These are phyloP conservation scores for Colletotrichum ledebouriae DNA, from an alignment of 2,329 filamentous ascomycete genomes.

Conservation along the genomic window DNA sequence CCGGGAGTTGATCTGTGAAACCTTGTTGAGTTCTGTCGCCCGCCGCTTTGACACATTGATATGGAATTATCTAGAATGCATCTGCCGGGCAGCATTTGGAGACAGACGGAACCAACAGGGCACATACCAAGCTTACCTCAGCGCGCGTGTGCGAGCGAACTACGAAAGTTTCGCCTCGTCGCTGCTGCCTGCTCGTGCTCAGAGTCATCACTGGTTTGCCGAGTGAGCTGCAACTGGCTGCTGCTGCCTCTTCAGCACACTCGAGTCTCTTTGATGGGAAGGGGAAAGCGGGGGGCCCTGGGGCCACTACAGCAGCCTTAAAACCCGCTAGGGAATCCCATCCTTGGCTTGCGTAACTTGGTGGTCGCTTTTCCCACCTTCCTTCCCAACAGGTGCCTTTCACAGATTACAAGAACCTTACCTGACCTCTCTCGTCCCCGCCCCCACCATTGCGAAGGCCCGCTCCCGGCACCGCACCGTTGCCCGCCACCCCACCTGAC, in stretches of 20 bases:
- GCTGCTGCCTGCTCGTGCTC: slow-evolving; percentile 7
- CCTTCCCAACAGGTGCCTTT: too few relatives aligned
- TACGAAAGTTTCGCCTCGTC: too few relatives aligned
- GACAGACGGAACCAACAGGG: neutral
- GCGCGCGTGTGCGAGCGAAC: neutral
- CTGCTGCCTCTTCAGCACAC: neutral
- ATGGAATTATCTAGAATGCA: slow-evolving; percentile 4
- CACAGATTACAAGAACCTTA: too few relatives aligned
- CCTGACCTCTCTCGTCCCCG: neutral
- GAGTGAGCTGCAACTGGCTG: too few relatives aligned
- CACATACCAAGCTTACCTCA: slow-evolving; percentile 7
- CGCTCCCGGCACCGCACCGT: slow-evolving; percentile 5
- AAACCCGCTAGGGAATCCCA: slow-evolving; percentile 12
- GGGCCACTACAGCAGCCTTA: slow-evolving; percentile 13
- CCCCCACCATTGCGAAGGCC: slow-evolving; percentile 1
- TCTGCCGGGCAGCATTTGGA: slow-evolving; percentile 1
- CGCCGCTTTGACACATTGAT: too few relatives aligned
- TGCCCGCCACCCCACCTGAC: slow-evolving; percentile 14
- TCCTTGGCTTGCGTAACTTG: neutral
- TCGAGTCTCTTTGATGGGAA: neutral
- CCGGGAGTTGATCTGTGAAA: neutral
- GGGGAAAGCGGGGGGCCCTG: neutral
- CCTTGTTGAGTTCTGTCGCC: neutral
- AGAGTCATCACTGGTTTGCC: slow-evolving; percentile 1
- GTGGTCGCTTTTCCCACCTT: too few relatives aligned